Conservation (phyloP, 148 eudicot genomes). For the Rhododendron mucronatum region DNA sequence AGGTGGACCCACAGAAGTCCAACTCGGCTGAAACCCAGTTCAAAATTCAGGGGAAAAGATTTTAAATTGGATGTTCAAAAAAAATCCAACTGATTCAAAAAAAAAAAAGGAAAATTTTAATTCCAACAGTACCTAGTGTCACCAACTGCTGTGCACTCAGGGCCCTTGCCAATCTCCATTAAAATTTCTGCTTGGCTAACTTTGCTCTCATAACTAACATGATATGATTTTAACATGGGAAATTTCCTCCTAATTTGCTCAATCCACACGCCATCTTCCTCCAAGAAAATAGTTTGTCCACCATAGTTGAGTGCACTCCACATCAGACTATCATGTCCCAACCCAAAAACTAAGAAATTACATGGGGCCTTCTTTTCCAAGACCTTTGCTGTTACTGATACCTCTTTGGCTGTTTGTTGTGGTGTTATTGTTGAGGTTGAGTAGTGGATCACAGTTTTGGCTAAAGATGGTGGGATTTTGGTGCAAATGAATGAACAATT, state of each 20-base stretch:
- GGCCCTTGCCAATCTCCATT: conserved; percentile 41
- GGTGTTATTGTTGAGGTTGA: conserved; percentile 77
- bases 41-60: background rate
- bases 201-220: conserved; percentile 59
- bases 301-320: conserved; percentile 72
- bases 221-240: conserved; percentile 54
- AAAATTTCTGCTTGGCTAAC: conserved; percentile 46
- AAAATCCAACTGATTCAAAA: background rate
- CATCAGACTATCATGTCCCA: conserved; percentile 80
- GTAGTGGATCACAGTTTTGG: conserved; percentile 62
- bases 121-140: conserved; percentile 19
- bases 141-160: conserved; percentile 33
- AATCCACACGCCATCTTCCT: conserved; percentile 69
- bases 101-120: background rate
- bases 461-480: conserved; percentile 57
- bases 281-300: conserved; percentile 69
- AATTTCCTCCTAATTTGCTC: conserved; percentile 48
- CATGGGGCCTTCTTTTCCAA: conserved; percentile 63
- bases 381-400: conserved; percentile 57
- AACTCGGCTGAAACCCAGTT: background rate
- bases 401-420: conserved; percentile 65
- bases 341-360: conserved; percentile 78
- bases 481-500: conserved; percentile 39
- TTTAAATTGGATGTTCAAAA: background rate
- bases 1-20: background rate